Conservation (phyloP, 1,139 yeast species). For the Debaryomyces psychrophilus region DNA sequence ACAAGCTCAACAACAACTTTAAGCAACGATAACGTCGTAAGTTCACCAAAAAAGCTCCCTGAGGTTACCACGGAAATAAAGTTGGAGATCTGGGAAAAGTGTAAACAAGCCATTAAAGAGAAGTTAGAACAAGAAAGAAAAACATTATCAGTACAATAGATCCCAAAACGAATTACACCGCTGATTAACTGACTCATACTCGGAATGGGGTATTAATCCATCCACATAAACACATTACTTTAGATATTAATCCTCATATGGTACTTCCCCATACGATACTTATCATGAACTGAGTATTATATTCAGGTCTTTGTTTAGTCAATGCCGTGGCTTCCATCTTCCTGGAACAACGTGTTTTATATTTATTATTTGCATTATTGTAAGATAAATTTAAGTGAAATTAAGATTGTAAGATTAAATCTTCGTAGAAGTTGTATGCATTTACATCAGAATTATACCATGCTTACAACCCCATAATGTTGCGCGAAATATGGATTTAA, state of each 20-base stretch:
- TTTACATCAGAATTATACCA: too few species aligned
- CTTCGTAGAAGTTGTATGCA: too few species aligned
- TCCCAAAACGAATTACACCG: neutral
- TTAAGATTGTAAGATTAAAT: neutral
- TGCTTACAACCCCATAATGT: too few species aligned
- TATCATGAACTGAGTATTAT: neutral
- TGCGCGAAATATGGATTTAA: neutral
- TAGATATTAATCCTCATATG: neutral
- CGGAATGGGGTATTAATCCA: constrained; percentile 10
- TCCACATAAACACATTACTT: constrained; percentile 11
- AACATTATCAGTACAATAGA: constrained; percentile 7
- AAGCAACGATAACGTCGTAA: neutral
- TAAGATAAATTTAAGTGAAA: neutral
- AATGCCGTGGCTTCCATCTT: too few species aligned
- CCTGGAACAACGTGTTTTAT: neutral
- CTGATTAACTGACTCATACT: neutral
- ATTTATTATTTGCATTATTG: neutral
- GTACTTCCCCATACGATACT: neutral
- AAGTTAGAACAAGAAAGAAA: constrained; percentile 25
- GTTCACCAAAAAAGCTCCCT: neutral
- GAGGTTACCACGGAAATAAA: constrained; percentile 5
- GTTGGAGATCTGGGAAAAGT: constrained; percentile 30
- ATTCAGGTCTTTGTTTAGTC: too few species aligned
- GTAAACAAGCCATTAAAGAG: constrained; percentile 29
- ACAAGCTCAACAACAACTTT: constrained; percentile 7